These are phyloP conservation scores for Polytrichum formosum DNA, from an alignment of 225 moss, liverwort and hornwort species.

Conservation along the genomic window DNA sequence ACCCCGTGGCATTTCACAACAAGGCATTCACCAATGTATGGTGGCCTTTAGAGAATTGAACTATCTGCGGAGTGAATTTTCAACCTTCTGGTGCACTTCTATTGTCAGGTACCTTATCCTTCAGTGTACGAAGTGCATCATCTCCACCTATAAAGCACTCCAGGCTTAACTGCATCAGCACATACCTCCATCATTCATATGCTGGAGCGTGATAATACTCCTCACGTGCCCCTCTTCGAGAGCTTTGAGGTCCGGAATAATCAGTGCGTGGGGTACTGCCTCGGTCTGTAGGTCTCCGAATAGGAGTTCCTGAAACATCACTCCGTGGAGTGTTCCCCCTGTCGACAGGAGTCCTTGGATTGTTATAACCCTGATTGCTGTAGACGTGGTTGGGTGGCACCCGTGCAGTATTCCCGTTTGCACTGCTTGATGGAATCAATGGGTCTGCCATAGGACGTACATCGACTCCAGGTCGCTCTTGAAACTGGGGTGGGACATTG, in stretches of 20 bases:
- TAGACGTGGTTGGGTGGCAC: conserved; percentile 29
- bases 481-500: conserved; percentile 25
- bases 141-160: no score
- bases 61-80: no score
- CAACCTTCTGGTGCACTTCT: no score
- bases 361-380: conserved; percentile 30
- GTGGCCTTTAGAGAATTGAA: no score
- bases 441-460: conserved; percentile 22
- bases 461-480: conserved; percentile 31
- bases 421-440: conserved; percentile 40
- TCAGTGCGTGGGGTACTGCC: conserved; percentile 41
- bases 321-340: conserved; percentile 45
- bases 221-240: conserved; percentile 37
- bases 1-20: no score
- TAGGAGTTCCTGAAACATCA: conserved; percentile 44
- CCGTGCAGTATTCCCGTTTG: conserved; percentile 32
- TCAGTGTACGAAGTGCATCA: no score
- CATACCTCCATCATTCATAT: conserved; percentile 17
- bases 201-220: conserved; percentile 61
- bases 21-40: no score
- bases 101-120: no score
- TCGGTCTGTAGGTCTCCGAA: conserved; percentile 33
- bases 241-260: conserved; percentile 35
- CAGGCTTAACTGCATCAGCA: no score
- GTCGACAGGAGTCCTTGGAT: conserved; percentile 45